Conservation (phyloP, 257 asterid genomes). For the Pogostemon cablin region DNA sequence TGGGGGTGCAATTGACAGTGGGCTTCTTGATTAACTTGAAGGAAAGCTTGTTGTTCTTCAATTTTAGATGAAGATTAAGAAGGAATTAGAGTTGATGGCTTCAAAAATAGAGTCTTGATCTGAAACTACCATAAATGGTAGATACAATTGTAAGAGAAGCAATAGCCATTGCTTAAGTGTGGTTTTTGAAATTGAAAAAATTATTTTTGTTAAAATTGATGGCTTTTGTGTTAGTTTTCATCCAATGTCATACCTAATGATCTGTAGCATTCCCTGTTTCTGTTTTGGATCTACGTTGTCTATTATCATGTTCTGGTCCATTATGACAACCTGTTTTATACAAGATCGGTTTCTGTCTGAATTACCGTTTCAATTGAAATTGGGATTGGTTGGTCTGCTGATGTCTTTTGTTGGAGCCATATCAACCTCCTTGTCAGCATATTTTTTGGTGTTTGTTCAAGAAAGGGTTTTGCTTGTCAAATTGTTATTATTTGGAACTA, state of each 20-base stretch:
- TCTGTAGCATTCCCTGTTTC: not conserved
- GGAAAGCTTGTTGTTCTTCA: slow-evolving; percentile 97
- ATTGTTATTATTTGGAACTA: too few relatives aligned
- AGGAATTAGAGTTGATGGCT: slow-evolving; percentile 72
- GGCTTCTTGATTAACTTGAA: slow-evolving; percentile 92
- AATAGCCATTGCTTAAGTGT: too few relatives aligned
- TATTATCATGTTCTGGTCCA: not conserved
- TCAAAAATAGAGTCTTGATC: slow-evolving; percentile 61
- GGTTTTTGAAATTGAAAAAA: too few relatives aligned
- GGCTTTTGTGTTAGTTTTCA: too few relatives aligned
- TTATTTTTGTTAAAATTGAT: too few relatives aligned
- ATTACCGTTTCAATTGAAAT: not conserved
- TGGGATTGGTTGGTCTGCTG: not conserved
- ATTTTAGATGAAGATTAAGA: slow-evolving; percentile 90
- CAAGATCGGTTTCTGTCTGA: not conserved
- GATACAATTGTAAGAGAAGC: too few relatives aligned
- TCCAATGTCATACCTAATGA: too few relatives aligned
- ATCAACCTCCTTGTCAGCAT: not conserved
- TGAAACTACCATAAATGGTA: slow-evolving; percentile 47
- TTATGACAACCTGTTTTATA: not conserved
- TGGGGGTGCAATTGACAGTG: slow-evolving; percentile 66
- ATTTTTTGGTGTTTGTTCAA: not conserved
- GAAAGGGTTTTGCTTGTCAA: too few relatives aligned
- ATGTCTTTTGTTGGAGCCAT: not conserved
- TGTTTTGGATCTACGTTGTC: not conserved